phyloP scores from a whole-genome alignment of 2,329 filamentous ascomycete species.

The Cladorrhinum sp. region DNA sequence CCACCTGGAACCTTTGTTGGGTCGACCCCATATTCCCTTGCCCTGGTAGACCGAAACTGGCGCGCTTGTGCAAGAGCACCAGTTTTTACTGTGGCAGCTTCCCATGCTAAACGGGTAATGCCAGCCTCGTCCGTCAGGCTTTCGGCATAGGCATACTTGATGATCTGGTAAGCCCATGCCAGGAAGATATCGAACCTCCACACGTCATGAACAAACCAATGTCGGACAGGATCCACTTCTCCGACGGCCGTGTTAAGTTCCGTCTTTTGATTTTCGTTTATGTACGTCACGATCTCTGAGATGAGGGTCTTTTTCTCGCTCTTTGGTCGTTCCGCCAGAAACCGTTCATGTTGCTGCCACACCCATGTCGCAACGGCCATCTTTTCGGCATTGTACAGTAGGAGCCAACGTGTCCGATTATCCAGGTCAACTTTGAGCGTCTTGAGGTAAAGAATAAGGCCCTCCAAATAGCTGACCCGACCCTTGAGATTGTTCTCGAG shows the following conservation, averaged over 20 bases:
- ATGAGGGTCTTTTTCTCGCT: constrained; percentile 68
- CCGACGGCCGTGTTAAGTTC: constrained; percentile 60
- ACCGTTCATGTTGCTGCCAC: constrained; percentile 77
- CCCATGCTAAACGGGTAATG: constrained; percentile 57
- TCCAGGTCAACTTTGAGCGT: constrained; percentile 65
- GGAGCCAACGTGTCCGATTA: constrained; percentile 67
- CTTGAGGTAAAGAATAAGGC: constrained; percentile 69
- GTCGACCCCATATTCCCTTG: constrained; percentile 69
- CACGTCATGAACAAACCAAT: constrained; percentile 80
- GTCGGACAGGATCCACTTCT: constrained; percentile 76
- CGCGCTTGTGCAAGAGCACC: constrained; percentile 67
- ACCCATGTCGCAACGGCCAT: constrained; percentile 74
- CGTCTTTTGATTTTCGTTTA: constrained; percentile 74
- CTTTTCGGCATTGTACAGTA: constrained; percentile 90
- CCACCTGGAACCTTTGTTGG: constrained; percentile 62
- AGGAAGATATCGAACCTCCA: constrained; percentile 70
- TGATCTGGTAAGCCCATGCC: constrained; percentile 73
- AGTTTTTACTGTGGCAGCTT: constrained; percentile 65
- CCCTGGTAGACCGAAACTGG: constrained; percentile 69
- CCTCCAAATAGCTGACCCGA: constrained; percentile 69
- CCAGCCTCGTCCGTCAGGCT: constrained; percentile 53
- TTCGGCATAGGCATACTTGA: constrained; percentile 69
- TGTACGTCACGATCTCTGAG: constrained; percentile 69
- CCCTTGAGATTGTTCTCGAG: constrained; percentile 77
- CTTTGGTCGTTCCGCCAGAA: constrained; percentile 56